Percentiles rank a stretch among this genome's conserved stretches.
Evolutionary conservation across 192 early-diverging fungal genomes (phyloP).

Genomic region (Linnemannia exigua): DNA sequence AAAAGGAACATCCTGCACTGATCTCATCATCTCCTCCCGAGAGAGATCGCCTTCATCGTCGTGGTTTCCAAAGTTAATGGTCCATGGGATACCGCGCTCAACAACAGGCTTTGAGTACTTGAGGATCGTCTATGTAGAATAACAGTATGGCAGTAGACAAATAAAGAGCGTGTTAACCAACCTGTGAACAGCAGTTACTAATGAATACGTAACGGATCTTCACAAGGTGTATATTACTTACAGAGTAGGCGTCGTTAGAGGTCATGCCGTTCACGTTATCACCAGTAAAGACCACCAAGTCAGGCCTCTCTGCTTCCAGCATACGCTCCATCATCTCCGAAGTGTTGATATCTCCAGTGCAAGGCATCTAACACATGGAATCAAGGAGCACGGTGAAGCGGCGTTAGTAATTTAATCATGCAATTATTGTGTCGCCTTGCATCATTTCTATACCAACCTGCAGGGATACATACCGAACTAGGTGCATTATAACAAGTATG

Average conservation of each 20-base stretch:
- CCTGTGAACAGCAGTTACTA: not conserved
- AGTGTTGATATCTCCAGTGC: constrained; percentile 59
- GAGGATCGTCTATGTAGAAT: constrained; percentile 34
- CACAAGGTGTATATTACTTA: constrained; percentile 5
- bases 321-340: constrained; percentile 55
- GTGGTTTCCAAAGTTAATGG: constrained; percentile 62
- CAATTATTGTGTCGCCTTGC: not conserved
- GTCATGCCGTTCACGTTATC: constrained; percentile 61
- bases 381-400: not conserved
- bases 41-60: constrained; percentile 62
- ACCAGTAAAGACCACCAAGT: constrained; percentile 62
- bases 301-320: constrained; percentile 58
- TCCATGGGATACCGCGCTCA: constrained; percentile 54
- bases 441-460: not conserved
- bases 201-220: not conserved
- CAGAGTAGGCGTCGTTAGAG: constrained; percentile 50
- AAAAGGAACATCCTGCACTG: constrained; percentile 54
- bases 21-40: constrained; percentile 59
- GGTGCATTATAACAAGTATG: constrained; percentile 56
- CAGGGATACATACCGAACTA: constrained; percentile 32
- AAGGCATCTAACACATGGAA: constrained; percentile 40
- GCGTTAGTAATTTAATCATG: not conserved
- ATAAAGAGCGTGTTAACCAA: not conserved
- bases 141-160: not conserved
- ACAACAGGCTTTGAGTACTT: constrained; percentile 50